Conservation (phyloP, 805 yeast species). For the Candida maesae region DNA sequence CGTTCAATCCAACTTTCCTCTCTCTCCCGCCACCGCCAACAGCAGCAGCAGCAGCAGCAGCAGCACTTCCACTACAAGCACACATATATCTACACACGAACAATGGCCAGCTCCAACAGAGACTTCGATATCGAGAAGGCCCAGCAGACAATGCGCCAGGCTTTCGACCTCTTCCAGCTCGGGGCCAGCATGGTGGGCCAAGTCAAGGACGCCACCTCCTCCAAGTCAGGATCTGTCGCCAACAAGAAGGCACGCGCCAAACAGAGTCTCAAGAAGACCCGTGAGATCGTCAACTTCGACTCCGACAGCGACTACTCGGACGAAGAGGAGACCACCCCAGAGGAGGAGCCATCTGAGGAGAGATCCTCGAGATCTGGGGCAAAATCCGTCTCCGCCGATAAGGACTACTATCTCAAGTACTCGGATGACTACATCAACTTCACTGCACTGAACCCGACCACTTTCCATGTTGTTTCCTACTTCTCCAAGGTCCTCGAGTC, state of each 20-base stretch:
- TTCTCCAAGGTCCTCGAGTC: constrained; percentile 45
- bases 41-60: too few relatives aligned
- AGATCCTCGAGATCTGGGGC: too few relatives aligned
- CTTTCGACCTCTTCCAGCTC: constrained; percentile 24
- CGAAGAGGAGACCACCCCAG: constrained; percentile 24
- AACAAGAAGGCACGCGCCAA: constrained; percentile 3
- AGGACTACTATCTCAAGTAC: constrained; percentile 29
- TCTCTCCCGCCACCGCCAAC: too few relatives aligned
- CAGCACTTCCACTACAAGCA: too few relatives aligned
- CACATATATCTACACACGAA: not conserved
- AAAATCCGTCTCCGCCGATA: constrained; percentile 1
- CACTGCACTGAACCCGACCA: constrained; percentile 70
- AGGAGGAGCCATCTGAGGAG: constrained; percentile 17
- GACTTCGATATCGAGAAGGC: constrained; percentile 13
- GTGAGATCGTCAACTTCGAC: constrained; percentile 20
- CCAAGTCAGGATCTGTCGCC: constrained; percentile 4
- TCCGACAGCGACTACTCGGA: constrained; percentile 10
- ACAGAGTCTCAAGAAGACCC: constrained; percentile 1
- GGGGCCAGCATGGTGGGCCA: constrained; percentile 23
- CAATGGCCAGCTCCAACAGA: not conserved
- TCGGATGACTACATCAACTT: constrained; percentile 61
- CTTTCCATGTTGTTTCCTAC: constrained; percentile 62
- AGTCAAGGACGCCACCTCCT: not conserved
- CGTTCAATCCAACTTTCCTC: not conserved
- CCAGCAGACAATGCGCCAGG: constrained; percentile 24